Conservation (phyloP, 1,139 yeast species). For the Yamadazyma atlantica region DNA sequence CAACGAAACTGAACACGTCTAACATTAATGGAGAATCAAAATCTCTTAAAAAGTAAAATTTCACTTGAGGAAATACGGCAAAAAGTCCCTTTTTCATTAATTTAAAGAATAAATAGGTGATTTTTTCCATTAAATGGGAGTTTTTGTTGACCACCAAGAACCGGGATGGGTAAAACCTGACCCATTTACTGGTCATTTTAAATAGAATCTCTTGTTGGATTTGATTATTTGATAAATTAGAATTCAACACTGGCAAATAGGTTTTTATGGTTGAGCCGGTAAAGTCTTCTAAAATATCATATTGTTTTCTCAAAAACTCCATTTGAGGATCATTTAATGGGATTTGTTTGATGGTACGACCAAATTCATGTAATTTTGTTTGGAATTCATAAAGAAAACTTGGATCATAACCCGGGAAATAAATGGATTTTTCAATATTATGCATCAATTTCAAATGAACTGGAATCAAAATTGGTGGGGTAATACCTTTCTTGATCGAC, state of each 20-base stretch:
- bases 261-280: constrained; percentile 24
- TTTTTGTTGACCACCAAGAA: constrained; percentile 22
- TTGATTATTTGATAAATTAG: constrained; percentile 25
- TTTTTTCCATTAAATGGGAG: constrained; percentile 32
- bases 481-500: constrained; percentile 18
- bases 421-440: constrained; percentile 36
- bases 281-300: constrained; percentile 25
- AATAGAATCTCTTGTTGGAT: constrained; percentile 38
- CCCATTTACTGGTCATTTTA: constrained; percentile 41
- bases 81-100: constrained; percentile 35
- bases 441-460: constrained; percentile 38
- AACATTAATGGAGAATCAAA: constrained; percentile 45
- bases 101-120: constrained; percentile 35
- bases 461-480: constrained; percentile 27
- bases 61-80: constrained; percentile 43
- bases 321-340: constrained; percentile 4
- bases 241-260: constrained; percentile 29
- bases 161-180: constrained; percentile 33
- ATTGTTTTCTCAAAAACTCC: constrained; percentile 21
- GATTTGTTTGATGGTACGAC: constrained; percentile 12
- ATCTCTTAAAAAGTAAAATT: constrained; percentile 41
- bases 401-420: constrained; percentile 40
- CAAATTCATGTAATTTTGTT: constrained; percentile 23
- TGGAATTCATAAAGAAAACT: constrained; percentile 31
- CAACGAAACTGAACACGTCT: constrained; percentile 31